A percentile compares a stretch with the other conserved stretches of the same genome.
Conservation (phyloP, 208 protist species). For the Herpetomonas tarakana region DNA sequence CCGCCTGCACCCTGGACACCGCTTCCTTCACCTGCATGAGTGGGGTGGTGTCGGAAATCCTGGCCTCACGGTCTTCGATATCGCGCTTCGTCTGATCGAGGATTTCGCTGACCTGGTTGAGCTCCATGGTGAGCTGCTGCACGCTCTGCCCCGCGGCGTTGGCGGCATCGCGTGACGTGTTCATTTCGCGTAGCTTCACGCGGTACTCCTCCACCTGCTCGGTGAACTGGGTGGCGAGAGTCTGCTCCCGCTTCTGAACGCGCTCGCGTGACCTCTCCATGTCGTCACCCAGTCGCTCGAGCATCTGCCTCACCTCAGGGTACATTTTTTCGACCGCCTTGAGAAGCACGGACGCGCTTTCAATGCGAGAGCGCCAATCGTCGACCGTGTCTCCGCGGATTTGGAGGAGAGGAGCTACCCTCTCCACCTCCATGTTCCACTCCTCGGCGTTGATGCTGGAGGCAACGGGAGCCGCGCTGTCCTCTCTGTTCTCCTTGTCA, state of each 20-base stretch:
- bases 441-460: slow-evolving; percentile 79
- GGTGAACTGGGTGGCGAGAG: slow-evolving; percentile 87
- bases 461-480: slow-evolving; percentile 31
- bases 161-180: slow-evolving; percentile 69
- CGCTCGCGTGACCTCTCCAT: slow-evolving; percentile 84
- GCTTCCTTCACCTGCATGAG: slow-evolving; percentile 90
- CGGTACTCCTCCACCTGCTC: slow-evolving; percentile 88
- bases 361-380: slow-evolving; percentile 85
- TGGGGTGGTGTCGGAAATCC: slow-evolving; percentile 86
- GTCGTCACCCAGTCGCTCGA: slow-evolving; percentile 73
- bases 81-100: slow-evolving; percentile 84
- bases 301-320: slow-evolving; percentile 84
- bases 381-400: slow-evolving; percentile 51
- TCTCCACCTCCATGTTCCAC: slow-evolving; percentile 89
- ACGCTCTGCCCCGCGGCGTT: slow-evolving; percentile 82
- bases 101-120: slow-evolving; percentile 85
- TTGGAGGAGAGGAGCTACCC: slow-evolving; percentile 79
- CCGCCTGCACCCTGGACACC: slow-evolving; percentile 72
- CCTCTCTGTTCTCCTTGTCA: slow-evolving; percentile 38
- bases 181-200: slow-evolving; percentile 84
- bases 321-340: slow-evolving; percentile 90
- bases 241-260: slow-evolving; percentile 90
- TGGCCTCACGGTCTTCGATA: slow-evolving; percentile 82
- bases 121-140: slow-evolving; percentile 82
- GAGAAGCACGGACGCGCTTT: slow-evolving; percentile 72